Evolutionary conservation across 1,139 yeast genomes (phyloP).

Genomic region (Debaryomycetaceae sp.): DNA sequence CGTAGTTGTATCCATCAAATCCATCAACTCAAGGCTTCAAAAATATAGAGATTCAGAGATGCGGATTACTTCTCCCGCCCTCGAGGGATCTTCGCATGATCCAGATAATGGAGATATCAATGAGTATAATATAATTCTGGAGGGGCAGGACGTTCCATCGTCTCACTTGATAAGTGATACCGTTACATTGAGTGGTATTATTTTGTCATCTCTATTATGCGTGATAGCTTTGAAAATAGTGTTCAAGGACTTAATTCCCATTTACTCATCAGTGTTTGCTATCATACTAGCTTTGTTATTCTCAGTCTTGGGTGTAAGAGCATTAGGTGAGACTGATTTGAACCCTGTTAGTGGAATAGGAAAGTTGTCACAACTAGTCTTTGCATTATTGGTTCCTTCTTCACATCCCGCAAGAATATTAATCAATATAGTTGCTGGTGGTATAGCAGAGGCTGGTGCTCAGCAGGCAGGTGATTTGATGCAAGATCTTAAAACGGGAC

Average conservation of each 20-base stretch:
- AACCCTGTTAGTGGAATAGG: constrained; percentile 98
- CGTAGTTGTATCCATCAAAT: constrained; percentile 53
- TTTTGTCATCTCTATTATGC: constrained; percentile 65
- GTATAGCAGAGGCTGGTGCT: constrained; percentile 97
- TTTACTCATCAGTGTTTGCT: constrained; percentile 66
- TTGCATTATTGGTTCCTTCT: constrained; percentile 78
- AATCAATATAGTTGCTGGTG: constrained; percentile 89
- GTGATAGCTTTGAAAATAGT: constrained; percentile 58
- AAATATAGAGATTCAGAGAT: neutral
- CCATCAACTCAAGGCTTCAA: constrained; percentile 18
- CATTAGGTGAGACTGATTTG: constrained; percentile 93
- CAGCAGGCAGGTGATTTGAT: constrained; percentile 98
- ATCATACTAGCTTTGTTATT: constrained; percentile 71
- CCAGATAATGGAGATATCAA: neutral
- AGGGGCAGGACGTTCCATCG: constrained; percentile 13
- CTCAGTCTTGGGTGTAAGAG: constrained; percentile 85
- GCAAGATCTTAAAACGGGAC: constrained; percentile 97
- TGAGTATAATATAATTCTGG: neutral
- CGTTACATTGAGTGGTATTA: constrained; percentile 58
- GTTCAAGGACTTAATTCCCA: constrained; percentile 69
- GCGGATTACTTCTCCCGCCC: neutral
- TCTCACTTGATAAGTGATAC: constrained; percentile 49
- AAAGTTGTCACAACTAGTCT: constrained; percentile 81
- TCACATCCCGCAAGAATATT: constrained; percentile 77
- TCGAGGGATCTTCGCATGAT: neutral